Base-by-base conservation (phyloP, 2,329 filamentous ascomycete genomes). In the Hypocreales sp. region DNA sequence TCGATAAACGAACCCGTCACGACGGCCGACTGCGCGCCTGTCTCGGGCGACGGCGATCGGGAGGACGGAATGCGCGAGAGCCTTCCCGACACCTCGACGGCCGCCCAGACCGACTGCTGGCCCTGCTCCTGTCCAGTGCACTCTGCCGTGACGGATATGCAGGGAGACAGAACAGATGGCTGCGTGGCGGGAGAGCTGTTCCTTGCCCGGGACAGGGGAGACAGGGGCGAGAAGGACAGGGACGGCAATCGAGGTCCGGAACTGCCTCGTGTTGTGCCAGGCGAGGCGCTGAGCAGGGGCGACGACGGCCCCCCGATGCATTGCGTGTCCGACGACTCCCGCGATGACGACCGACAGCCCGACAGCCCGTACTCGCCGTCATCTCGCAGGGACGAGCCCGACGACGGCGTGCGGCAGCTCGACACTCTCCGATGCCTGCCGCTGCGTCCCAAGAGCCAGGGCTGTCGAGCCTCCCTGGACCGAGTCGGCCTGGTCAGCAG, bases 31-130 rank as follows among this genome's bases (percentile, higher is more conserved):
- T 4, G 26, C 14, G 9, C 21, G 19, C 15, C 22, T 22, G 7
- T 19, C 18, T 8, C n/a, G n/a, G n/a, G n/a, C n/a, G 25, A 20
- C 8, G 20, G 19, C n/a, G 25, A 22, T 7, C 24, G 23, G 10
- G 28, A 30, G 3, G 38, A 22, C 3, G 35, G 24, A 21, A 34
- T 36, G 14, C 37, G 41, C 25, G 44, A 52, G 5, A 60, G 34
- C 24, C 54, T 54, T 7, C 55, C 52, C 10, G 51, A 58, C 20
- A 69, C 37, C 40, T 68, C 57, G 27, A 69, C 49, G 4, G 61
- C 60, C 3, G 50, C 57, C 64, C 59, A 69, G n/a, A 66, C 35
- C 8, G 37, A 46, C 18, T 44, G 39, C 20, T 42, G 40, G 4
- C 43, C 47, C 20, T 49, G 42, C 5, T 49, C 42, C 1, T 59